These are phyloP conservation scores for Striga asiatica DNA, from an alignment of 257 asterid species.

Conservation along the genomic window DNA sequence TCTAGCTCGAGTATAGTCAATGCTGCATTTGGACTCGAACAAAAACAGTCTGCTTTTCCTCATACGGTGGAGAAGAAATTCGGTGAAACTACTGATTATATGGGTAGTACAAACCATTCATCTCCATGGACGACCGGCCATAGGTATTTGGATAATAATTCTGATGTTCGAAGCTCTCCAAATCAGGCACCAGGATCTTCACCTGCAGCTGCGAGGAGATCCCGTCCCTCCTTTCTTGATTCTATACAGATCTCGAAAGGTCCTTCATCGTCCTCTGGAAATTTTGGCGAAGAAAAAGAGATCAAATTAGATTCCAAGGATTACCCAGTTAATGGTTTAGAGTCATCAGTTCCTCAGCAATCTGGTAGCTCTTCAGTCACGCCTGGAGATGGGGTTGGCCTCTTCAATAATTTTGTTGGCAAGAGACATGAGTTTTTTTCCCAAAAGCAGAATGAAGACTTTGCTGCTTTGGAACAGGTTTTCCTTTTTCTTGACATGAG, in stretches of 20 bases:
- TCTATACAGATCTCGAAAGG: conserved; percentile 60
- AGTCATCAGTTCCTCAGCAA: conserved; percentile 37
- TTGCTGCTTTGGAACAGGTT: conserved; percentile 95
- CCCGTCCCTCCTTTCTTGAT: conserved; percentile 92
- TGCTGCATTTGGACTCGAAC: conserved; percentile 28
- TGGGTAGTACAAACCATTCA: conserved; percentile 25
- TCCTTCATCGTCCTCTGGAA: conserved; percentile 36
- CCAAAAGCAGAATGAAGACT: conserved; percentile 75
- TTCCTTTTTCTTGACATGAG: too few relatives aligned
- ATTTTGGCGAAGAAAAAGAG: conserved; percentile 27
- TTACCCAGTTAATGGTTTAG: conserved; percentile 47
- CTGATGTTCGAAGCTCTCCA: conserved; percentile 33
- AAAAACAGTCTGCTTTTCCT: conserved; percentile 30
- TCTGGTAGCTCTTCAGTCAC: conserved; percentile 23
- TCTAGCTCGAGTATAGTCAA: conserved; percentile 24
- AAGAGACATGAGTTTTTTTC: conserved; percentile 33
- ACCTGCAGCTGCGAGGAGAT: conserved; percentile 50
- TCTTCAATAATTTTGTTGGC: conserved; percentile 32
- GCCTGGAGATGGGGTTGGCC: conserved; percentile 35
- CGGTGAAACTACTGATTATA: conserved; percentile 24
- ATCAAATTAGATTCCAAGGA: conserved; percentile 42
- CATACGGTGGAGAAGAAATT: conserved; percentile 33
- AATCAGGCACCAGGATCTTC: conserved; percentile 37
- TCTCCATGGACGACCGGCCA: conserved; percentile 38
- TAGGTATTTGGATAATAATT: conserved; percentile 29